A percentile compares a stretch with the other conserved stretches of the same genome.
These are phyloP conservation scores for Calonectria multiphialidica DNA, from an alignment of 2,329 filamentous ascomycete genomes.

Conservation along the genomic window DNA sequence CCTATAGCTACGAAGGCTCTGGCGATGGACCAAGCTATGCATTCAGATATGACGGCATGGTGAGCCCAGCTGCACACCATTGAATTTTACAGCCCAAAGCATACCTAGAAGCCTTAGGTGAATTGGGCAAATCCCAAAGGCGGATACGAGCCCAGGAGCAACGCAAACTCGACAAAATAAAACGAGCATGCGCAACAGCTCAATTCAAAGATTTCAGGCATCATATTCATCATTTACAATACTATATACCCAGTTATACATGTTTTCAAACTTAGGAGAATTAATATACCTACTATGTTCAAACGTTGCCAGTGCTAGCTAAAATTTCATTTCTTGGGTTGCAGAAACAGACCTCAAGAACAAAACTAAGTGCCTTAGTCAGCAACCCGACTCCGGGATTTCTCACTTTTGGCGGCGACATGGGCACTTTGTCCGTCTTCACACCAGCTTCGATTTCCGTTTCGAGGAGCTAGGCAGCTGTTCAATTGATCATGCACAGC, in stretches of 20 bases:
- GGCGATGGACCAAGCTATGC: neutral
- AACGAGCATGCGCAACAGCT: neutral
- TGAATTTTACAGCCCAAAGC: no score
- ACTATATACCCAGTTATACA: slow-evolving; percentile 9
- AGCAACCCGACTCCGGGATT: slow-evolving; percentile 1
- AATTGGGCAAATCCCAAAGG: neutral
- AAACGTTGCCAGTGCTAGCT: neutral
- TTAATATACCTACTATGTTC: neutral
- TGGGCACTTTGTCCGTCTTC: neutral
- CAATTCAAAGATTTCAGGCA: neutral
- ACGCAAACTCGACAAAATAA: no score
- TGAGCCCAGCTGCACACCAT: neutral
- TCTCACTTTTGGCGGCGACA: slow-evolving; percentile 5
- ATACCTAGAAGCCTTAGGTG: neutral
- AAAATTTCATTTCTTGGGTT: neutral
- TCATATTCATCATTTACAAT: neutral
- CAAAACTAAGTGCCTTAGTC: slow-evolving; percentile 12
- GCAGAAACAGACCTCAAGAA: neutral
- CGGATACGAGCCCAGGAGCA: neutral
- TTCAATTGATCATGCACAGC: neutral
- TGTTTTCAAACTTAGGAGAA: slow-evolving; percentile 14
- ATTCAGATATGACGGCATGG: neutral
- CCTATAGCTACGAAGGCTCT: neutral
- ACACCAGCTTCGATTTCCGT: neutral
- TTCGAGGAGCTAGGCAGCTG: neutral